These are phyloP conservation scores for Blastobotrys buckinghamii DNA, from an alignment of 1,139 yeast genomes.

Conservation along the genomic window DNA sequence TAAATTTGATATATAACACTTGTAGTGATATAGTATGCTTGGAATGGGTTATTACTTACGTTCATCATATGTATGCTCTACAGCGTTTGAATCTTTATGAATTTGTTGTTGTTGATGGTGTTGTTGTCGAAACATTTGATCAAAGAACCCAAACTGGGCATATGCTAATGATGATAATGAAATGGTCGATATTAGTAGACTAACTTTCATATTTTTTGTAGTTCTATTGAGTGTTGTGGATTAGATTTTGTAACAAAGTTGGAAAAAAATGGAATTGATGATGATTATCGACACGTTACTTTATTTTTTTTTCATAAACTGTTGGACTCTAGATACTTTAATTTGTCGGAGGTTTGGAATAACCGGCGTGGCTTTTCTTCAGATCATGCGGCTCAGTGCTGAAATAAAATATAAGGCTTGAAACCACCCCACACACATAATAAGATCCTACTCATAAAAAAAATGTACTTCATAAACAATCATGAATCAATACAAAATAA, in stretches of 20 bases:
- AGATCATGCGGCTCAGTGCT: no score
- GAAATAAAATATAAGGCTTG: neutral
- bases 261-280: neutral
- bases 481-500: no score
- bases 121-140: conserved; percentile 32
- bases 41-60: conserved; percentile 22
- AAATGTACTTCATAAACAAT: no score
- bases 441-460: neutral
- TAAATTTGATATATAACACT: neutral
- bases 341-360: no score
- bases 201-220: neutral
- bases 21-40: neutral
- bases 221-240: no score
- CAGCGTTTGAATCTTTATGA: conserved; percentile 27
- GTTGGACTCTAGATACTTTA: no score
- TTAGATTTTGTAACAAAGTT: neutral
- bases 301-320: neutral
- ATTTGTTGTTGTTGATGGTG: conserved; percentile 23
- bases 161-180: conserved; percentile 3
- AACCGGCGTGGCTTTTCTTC: no score
- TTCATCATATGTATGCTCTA: conserved; percentile 32
- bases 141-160: conserved; percentile 33
- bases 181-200: neutral
- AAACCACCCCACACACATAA: neutral
- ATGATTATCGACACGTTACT: neutral